Evolutionary conservation across 2,329 filamentous ascomycete genomes (phyloP), one percentile per base, ranked within the genome.

Genomic region (Cadophora malorum): DNA sequence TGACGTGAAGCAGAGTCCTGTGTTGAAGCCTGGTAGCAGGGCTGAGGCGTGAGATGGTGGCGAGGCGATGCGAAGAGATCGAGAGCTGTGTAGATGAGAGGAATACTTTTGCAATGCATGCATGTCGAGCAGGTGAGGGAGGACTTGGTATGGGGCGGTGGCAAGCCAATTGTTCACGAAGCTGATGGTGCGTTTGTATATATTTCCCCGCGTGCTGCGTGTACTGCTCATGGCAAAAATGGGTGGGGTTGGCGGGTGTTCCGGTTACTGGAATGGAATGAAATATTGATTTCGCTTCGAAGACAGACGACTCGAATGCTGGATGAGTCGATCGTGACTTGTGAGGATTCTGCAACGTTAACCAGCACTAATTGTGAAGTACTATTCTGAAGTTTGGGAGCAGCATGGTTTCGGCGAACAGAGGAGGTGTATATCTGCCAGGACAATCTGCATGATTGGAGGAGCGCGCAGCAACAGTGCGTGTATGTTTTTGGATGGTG

Each of bases 1-100:
- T 45, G 76, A 77, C 74, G 1, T 61, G 12, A 72, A 71, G 61
- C 66, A 67, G 4, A 68, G 49, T 58, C 65, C 65, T 4, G 63
- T 47, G 0, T 21, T 75, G 49, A 69, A 73, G 65, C 14, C 23
- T 12, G 71, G 56, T 7, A 67, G 63, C 65, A 50, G 47, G 7
- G 72, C 70, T 61, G 71, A 75, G 69, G 73, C 70, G 31, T 74
- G 70, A 41, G 45, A 12, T 19, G 21, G 16, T 19, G 49, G 38
- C 21, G 56, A 47, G 8, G 45, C 8, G 14, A 45, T 19, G 41
- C 2, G 16, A 45, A 10, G 10, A 19, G 41, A 14, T 45, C 2
- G 10, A 2, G 16, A 45, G 41, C 4, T 10, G 14, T 35, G 9
- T 9, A 35, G 33, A 35, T 35, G 41, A 45, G 16, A 19, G 12